Base-by-base conservation (phyloP, 768 basidiomycete species). In the Boletales sp. region DNA sequence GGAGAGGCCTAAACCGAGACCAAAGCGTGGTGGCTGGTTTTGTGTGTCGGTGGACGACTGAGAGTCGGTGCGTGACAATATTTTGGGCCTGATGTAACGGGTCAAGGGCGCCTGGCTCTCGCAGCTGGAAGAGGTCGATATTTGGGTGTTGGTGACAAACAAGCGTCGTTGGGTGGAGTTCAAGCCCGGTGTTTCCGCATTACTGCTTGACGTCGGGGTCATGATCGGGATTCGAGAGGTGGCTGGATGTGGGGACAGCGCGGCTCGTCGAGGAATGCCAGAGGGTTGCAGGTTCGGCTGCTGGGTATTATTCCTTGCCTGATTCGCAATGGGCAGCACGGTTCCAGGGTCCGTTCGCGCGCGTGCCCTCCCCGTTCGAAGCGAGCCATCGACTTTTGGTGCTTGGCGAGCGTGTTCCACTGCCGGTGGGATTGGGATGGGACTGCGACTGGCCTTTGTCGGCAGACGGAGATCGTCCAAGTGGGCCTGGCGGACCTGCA, bases 141-240 rank as follows among this genome's bases (percentile, higher is more conserved):
- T 68, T 38, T 72, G 72, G 1, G 73, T 71, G 49, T 78, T 78
- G 8, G 74, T 68, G 21, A 79, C 73, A 11, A 72, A 73, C 15
- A 79, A 61, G 37, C 70, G 76, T 5, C 77, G 70, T 28, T 41
- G 55, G 11, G 18, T 40, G 21, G 52, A 33, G 15, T 73, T 68
- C 34, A 65, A 61, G 39, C 63, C 60, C 41, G 69, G 69, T n/a
- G 54, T 46, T 46, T 78, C 74, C 30, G 57, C 43, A 21, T 51
- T 53, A 19, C 50, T 47, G 15, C 57, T 48, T 4, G 55, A 42
- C 7, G 30, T 53, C 9, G 46, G 51, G 3, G 49, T 31, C n/a
- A 45, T 46, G 12, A 46, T 36, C 14, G 51, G 3, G 0, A 44
- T 19, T 41, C 65, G 57, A 47, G 57, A 18, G 19, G 51, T 54